phyloP scores from a whole-genome alignment of 2,329 filamentous ascomycete species.

The Nemania serpens region DNA sequence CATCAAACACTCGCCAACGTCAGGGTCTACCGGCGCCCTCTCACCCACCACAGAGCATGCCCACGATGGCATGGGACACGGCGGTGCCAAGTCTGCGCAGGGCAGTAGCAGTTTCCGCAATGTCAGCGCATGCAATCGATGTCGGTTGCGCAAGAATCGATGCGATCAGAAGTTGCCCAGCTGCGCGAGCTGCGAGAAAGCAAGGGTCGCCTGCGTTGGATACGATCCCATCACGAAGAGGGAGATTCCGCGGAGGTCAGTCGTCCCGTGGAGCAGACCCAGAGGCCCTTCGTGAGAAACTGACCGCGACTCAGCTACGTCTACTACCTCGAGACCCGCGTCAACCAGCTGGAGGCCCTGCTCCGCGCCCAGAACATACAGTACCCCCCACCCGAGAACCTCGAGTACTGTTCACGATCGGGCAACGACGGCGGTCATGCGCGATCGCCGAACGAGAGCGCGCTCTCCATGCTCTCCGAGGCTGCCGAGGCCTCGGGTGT shows the following conservation, averaged over 20 bases:
- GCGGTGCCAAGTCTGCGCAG: slow-evolving; percentile 55
- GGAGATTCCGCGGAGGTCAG: slow-evolving; percentile 89
- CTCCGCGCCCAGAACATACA: slow-evolving; percentile 70
- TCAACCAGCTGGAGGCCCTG: slow-evolving; percentile 80
- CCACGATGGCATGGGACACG: slow-evolving; percentile 40
- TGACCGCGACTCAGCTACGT: slow-evolving; percentile 69
- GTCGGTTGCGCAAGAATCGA: slow-evolving; percentile 87
- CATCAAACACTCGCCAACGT: slow-evolving; percentile 50
- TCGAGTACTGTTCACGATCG: slow-evolving; percentile 66
- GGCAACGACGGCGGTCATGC: slow-evolving; percentile 44
- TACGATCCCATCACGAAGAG: slow-evolving; percentile 97
- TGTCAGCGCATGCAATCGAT: slow-evolving; percentile 93
- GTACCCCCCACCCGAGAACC: slow-evolving; percentile 72
- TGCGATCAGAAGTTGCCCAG: slow-evolving; percentile 93
- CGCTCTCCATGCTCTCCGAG: slow-evolving; percentile 42
- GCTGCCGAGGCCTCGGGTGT: slow-evolving; percentile 39
- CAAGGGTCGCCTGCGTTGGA: slow-evolving; percentile 86
- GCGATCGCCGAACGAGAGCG: slow-evolving; percentile 43
- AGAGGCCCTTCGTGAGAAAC: slow-evolving; percentile 11
- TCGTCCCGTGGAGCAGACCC: slow-evolving; percentile 37
- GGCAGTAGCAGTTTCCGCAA: slow-evolving; percentile 73
- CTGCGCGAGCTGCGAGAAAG: slow-evolving; percentile 91
- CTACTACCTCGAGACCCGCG: slow-evolving; percentile 87
- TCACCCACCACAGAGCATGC: slow-evolving; percentile 41
- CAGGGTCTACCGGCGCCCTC: slow-evolving; percentile 44